phyloP scores from a whole-genome alignment of 345 rosid species.

The Litchi chinensis region DNA sequence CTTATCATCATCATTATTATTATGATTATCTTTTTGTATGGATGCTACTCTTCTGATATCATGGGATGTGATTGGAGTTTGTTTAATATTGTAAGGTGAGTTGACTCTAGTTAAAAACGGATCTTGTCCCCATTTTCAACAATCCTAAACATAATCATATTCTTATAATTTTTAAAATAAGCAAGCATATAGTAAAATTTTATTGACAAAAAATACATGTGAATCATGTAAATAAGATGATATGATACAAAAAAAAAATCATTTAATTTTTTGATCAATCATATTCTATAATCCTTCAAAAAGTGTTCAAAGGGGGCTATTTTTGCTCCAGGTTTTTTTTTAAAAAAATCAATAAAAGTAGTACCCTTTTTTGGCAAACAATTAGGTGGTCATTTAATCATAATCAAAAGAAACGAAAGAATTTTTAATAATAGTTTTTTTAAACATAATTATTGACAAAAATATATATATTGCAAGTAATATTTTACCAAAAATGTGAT shows the following conservation, averaged over 20 bases:
- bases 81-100: background rate
- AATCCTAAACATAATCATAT: background rate
- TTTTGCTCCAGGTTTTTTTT: no score
- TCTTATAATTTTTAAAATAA: background rate
- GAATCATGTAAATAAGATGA: background rate
- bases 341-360: no score
- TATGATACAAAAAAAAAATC: background rate
- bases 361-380: no score
- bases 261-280: no score
- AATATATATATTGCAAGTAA: no score
- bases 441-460: no score
- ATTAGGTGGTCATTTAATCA: no score
- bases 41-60: background rate
- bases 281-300: no score
- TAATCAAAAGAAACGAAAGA: no score
- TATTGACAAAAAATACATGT: background rate
- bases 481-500: no score
- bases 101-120: constrained; percentile 3
- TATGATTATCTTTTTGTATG: background rate
- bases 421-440: no score
- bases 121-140: background rate
- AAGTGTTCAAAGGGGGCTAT: background rate
- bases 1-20: background rate
- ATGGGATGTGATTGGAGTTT: background rate
- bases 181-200: background rate